Percentiles rank a stretch among this genome's conserved stretches.
Evolutionary conservation across 2,329 filamentous ascomycete genomes (phyloP).

Genomic region (Microcera coccophila): DNA sequence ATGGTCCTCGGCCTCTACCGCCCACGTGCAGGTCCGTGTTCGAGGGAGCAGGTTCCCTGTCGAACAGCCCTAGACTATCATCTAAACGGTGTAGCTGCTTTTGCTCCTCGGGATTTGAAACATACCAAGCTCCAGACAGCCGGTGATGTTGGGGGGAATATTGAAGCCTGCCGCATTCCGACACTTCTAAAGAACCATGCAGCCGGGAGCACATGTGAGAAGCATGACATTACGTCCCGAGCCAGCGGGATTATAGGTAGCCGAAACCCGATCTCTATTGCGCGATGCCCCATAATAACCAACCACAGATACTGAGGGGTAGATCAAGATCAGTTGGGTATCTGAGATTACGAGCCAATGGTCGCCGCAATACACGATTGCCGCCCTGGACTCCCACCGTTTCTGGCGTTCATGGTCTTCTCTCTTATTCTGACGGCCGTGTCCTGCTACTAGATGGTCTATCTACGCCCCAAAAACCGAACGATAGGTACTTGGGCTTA

Average conservation of each 20-base stretch:
- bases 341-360: background rate
- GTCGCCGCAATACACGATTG: constrained; percentile 1
- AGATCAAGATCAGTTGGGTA: background rate
- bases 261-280: background rate
- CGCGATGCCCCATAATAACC: background rate
- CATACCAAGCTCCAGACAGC: constrained; percentile 3
- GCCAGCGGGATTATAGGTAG: constrained; percentile 1
- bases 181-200: background rate
- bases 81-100: background rate
- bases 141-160: constrained; percentile 2
- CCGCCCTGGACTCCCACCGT: constrained; percentile 13
- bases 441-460: constrained; percentile 2
- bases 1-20: background rate
- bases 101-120: constrained; percentile 7
- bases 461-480: background rate
- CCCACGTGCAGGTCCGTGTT: background rate
- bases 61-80: background rate
- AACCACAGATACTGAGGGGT: background rate
- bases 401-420: constrained; percentile 5
- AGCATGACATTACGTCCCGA: constrained; percentile 2
- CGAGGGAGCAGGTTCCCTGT: constrained; percentile 5
- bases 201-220: background rate
- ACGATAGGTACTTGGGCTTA: no score
- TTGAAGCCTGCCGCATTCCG: constrained; percentile 5
- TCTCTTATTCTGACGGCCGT: background rate